Evolutionary conservation across 1,284 basidiomycete genomes (phyloP), one percentile per base, ranked within the genome.

Genomic region (Ustilago esculenta): DNA sequence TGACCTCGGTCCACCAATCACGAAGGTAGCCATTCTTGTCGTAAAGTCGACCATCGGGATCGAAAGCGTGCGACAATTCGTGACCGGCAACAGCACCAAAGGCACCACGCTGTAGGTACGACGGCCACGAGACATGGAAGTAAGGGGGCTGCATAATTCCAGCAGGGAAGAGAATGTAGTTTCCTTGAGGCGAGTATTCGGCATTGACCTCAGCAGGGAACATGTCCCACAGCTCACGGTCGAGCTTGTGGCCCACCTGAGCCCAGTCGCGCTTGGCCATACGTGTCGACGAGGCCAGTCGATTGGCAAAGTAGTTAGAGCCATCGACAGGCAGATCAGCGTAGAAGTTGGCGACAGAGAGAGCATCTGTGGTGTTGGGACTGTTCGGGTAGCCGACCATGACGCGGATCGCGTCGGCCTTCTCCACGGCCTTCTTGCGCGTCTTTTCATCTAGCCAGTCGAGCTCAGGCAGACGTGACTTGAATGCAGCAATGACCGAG

Each of bases 121-220:
- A 86, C 11, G 92, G 92, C 92, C 92, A 96, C 57, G 88, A 85
- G 52, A 87, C 85, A 12, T 87, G 87, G 86, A 96, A 98, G 87
- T 95, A 98, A 0, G 94, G 94, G 2, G 91, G 89, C 75, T 90
- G 92, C 36, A 98, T 84, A 77, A 98, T 94, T 34, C 95, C 95
- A 14, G 95, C 95, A 4, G 95, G 94, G 85, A 98, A 97, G 15
- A 94, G 92, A 57, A 97, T 95, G 89, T 95, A 84, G 51, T 75
- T 81, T 33, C 58, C 64, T 30, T 73, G 66, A 29, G 77, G 75
- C 73, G 55, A 72, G 72, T 79, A 81, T 47, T 78, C 78, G 43
- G 80, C 78, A 42, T 82, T 79, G 17, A 81, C 83, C 47, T 83
- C 83, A 12, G 89, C 88, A 0, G 92, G 88, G 68, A 87, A 88